Evolutionary conservation across 1,139 yeast genomes (phyloP), one percentile per base, ranked within the genome.

Genomic region (Starmera stellimalicola): DNA sequence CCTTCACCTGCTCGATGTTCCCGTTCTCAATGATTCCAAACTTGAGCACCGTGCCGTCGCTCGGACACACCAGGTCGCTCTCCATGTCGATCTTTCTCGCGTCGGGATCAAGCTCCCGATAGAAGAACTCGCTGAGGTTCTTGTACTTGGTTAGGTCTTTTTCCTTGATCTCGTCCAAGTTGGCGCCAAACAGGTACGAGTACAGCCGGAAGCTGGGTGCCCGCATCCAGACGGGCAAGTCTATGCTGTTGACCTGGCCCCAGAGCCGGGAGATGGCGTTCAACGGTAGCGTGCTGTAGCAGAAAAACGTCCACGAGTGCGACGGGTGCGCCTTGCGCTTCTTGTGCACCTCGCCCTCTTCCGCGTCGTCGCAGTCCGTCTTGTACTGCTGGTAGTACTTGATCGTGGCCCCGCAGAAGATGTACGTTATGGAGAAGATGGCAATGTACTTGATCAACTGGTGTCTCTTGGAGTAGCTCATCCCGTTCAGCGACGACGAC

Each of bases 1-100:
- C 99, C 60, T 93, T 93, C 32, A 93, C 97, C 55, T 91, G 97
- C 58, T 91, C 97, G 39, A 93, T 87, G 47, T 81, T 84, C 27
- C 94, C 94, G 45, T 77, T 68, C 38, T 65, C 60, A 34, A 88
- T 85, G 18, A 74, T 64, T 28, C 99, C 99, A 44, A 84, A 70
- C 48, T 85, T 88, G 40, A 93, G 63, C 7, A 93, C 80, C 44
- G 73, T 80, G 19, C 99, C 99, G 57, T 93, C 99, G 32, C 95
- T 78, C 3, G 99, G 99, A 25, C 94, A 79, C 7, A 81, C 94
- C 35, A 91, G 58, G 37, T 75, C 73, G 7, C 77, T 65, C 15
- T 70, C 69, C 15, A 57, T 51, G 34, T 76, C 82, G 26, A 91
- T 62, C 2, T 95, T 94, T 45, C 99, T 70, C 1, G 69, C 76